phyloP scores from a whole-genome alignment of 176 grass and related monocot genomes.

The Zea luxurians region DNA sequence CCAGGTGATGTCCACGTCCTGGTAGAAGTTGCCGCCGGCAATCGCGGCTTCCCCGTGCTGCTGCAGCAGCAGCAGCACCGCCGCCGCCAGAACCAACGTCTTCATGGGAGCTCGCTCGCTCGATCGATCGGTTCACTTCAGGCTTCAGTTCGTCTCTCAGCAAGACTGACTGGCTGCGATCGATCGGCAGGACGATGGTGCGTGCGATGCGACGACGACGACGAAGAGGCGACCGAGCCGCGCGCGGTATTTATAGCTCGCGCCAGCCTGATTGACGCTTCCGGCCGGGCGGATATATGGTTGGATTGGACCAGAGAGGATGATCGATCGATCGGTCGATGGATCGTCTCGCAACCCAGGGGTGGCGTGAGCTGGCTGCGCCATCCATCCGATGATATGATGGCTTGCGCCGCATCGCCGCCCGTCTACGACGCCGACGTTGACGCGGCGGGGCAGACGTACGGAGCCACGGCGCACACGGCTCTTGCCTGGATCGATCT shows the following conservation, averaged over 20 bases:
- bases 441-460: neutral
- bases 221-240: neutral
- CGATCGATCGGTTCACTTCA: no score
- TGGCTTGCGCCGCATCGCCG: neutral
- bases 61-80: neutral
- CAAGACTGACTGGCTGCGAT: no score
- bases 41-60: neutral
- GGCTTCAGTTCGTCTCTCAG: no score
- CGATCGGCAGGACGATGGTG: no score
- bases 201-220: neutral
- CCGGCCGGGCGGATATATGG: constrained; percentile 7
- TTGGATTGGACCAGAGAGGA: neutral
- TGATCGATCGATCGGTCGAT: no score
- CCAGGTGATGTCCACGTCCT: constrained; percentile 82
- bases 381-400: neutral
- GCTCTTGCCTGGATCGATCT: neutral
- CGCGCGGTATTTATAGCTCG: constrained; percentile 22
- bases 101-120: no score
- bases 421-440: neutral
- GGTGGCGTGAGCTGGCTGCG: constrained; percentile 16
- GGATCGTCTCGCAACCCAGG: no score
- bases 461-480: neutral
- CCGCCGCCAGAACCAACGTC: neutral
- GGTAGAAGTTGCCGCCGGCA: constrained; percentile 43
- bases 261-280: neutral